Percentiles rank a stretch among this genome's conserved stretches.
Conservation (phyloP, 129 eudicot genomes). For the Flaveria linearis region DNA sequence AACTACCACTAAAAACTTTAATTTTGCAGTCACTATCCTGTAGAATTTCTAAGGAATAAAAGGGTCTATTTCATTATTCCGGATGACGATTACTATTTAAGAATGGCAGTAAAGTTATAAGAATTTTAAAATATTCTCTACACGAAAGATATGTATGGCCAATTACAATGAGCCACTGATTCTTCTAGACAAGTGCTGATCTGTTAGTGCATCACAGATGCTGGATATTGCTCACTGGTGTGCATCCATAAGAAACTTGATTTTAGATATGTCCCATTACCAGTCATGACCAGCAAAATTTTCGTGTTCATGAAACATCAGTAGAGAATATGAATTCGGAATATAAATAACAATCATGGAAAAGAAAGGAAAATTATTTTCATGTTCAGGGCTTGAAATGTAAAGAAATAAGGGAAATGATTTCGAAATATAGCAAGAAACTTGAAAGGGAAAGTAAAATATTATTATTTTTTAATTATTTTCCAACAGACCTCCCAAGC, state of each 20-base stretch:
- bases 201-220: constrained; percentile 17
- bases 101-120: constrained; percentile 32
- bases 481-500: constrained; percentile 17
- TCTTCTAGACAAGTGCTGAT: constrained; percentile 28
- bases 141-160: constrained; percentile 28
- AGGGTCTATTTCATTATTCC: constrained; percentile 26
- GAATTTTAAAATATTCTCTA: constrained; percentile 29
- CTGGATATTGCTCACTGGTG: constrained; percentile 18
- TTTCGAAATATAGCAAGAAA: background rate
- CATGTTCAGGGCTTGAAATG: background rate
- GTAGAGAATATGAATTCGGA: background rate
- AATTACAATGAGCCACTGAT: constrained; percentile 25
- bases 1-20: constrained; percentile 24
- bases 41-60: constrained; percentile 33
- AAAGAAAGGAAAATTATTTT: constrained; percentile 3
- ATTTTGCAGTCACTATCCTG: constrained; percentile 30
- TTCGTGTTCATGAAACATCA: background rate
- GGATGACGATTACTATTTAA: constrained; percentile 36
- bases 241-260: constrained; percentile 19
- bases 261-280: background rate
- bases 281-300: constrained; percentile 13
- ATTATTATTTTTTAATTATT: background rate
- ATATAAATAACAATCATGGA: background rate
- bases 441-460: background rate
- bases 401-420: background rate